Conservation (phyloP, 805 yeast genomes). For the Zygosaccharomyces lentus region DNA sequence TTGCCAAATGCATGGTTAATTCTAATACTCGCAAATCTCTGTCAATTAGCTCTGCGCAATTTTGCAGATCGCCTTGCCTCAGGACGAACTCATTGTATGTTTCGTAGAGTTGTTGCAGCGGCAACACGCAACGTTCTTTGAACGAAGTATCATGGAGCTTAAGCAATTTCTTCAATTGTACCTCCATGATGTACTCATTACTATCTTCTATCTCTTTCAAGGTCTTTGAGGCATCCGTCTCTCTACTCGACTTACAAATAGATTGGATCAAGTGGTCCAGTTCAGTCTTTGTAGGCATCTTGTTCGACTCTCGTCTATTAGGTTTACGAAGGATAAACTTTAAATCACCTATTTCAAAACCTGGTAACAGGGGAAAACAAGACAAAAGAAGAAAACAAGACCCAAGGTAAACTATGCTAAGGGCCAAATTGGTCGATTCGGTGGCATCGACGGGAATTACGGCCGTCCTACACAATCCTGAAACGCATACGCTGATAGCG, state of each 20-base stretch:
- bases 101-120: constrained; percentile 20
- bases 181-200: constrained; percentile 24
- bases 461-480: constrained; percentile 25
- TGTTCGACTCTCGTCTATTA: neutral
- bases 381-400: neutral
- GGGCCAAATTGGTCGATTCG: constrained; percentile 20
- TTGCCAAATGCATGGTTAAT: constrained; percentile 41
- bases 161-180: constrained; percentile 27
- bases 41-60: constrained; percentile 64
- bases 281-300: constrained; percentile 11
- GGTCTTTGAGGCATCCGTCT: constrained; percentile 18
- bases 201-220: constrained; percentile 29
- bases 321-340: constrained; percentile 1
- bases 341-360: neutral
- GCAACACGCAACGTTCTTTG: constrained; percentile 23
- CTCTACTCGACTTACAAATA: constrained; percentile 15
- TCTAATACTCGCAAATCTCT: constrained; percentile 71
- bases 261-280: constrained; percentile 14
- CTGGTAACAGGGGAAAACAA: neutral
- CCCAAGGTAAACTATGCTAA: constrained; percentile 19
- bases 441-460: constrained; percentile 21
- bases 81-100: constrained; percentile 16
- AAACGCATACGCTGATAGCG: constrained; percentile 25
- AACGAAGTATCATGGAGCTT: constrained; percentile 29
- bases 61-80: constrained; percentile 43